Conservation (phyloP, 78 protist genomes). For the Blattamonas nauphoetae region DNA sequence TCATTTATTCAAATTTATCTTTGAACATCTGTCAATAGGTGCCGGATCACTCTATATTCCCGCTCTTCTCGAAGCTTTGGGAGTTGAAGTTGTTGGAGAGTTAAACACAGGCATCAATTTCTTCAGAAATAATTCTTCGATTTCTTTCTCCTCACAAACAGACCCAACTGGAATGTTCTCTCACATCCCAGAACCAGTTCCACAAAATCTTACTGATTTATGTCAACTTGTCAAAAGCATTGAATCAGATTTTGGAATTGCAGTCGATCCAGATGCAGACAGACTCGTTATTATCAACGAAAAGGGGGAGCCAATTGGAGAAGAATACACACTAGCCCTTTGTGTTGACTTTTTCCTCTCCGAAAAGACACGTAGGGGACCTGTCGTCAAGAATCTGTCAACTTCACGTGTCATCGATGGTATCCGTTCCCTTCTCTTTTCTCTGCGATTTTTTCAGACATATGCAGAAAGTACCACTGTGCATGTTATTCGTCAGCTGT, state of each 20-base stretch:
- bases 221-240: background rate
- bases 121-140: background rate
- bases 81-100: background rate
- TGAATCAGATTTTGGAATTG: constrained; percentile 28
- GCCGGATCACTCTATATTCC: background rate
- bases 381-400: constrained; percentile 30
- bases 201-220: constrained; percentile 15
- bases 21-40: background rate
- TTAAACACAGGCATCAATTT: background rate
- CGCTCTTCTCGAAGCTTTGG: constrained; percentile 2
- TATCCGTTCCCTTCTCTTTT: background rate
- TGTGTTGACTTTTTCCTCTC: constrained; percentile 14
- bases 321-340: constrained; percentile 40
- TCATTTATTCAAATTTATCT: background rate
- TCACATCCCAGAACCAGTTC: constrained; percentile 39
- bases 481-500: background rate
- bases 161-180: constrained; percentile 27
- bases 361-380: background rate
- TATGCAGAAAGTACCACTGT: constrained; percentile 11
- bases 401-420: constrained; percentile 14
- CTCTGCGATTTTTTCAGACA: background rate
- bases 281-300: constrained; percentile 27
- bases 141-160: background rate
- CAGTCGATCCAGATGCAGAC: constrained; percentile 48
- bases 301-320: constrained; percentile 22